Percentiles rank a stretch among this genome's conserved stretches.
phyloP scores from a whole-genome alignment of 805 yeast genomes.

The Cyberlindnera mrakii region DNA sequence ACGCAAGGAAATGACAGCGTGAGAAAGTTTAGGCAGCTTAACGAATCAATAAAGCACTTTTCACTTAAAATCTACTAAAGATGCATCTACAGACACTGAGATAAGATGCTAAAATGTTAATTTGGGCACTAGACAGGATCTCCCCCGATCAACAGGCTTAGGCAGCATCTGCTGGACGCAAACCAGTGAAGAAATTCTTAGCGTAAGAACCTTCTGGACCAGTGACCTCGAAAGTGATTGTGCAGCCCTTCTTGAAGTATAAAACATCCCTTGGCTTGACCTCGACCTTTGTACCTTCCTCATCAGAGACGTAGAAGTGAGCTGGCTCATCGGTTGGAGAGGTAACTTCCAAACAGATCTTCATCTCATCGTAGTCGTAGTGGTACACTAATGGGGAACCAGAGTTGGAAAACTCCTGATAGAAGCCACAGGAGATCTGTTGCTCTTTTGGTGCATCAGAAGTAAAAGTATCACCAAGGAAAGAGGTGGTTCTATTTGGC shows the following conservation, averaged over 20 bases:
- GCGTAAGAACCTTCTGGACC: slow-evolving; percentile 45
- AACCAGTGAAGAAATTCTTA: slow-evolving; percentile 56
- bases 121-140: background rate
- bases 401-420: slow-evolving; percentile 46
- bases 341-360: slow-evolving; percentile 41
- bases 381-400: slow-evolving; percentile 66
- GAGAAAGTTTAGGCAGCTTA: no score
- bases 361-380: slow-evolving; percentile 66
- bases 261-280: slow-evolving; percentile 63
- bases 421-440: slow-evolving; percentile 63
- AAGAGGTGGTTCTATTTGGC: slow-evolving; percentile 62
- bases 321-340: slow-evolving; percentile 55
- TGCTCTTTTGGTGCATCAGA: slow-evolving; percentile 54
- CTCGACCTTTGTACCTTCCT: slow-evolving; percentile 53
- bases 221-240: slow-evolving; percentile 56
- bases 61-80: no score
- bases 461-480: slow-evolving; percentile 60
- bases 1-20: no score
- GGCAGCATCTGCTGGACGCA: slow-evolving; percentile 42
- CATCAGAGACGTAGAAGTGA: slow-evolving; percentile 51
- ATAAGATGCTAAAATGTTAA: no score
- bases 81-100: no score
- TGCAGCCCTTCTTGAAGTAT: slow-evolving; percentile 61
- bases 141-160: slow-evolving; percentile 11
- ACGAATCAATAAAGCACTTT: no score